phyloP scores from a whole-genome alignment of 257 asterid genomes.

The Nyctanthes arbortristis region DNA sequence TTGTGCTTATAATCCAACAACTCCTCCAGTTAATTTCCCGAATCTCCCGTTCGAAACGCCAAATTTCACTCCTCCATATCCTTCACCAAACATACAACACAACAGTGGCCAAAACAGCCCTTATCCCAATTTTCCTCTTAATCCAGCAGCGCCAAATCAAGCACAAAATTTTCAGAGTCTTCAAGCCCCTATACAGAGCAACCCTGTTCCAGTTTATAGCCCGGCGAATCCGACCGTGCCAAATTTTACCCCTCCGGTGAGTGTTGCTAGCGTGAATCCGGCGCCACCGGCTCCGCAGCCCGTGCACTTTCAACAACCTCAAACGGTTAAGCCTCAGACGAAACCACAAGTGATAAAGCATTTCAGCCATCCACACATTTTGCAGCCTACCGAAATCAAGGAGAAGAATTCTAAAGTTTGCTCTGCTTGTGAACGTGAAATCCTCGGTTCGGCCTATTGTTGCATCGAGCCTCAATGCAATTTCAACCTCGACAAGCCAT shows the following conservation, averaged over 20 bases:
- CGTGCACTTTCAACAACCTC: background rate
- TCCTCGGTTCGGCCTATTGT: conserved; percentile 44
- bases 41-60: conserved; percentile 2
- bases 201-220: conserved; percentile 17
- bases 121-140: background rate
- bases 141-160: background rate
- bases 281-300: conserved; percentile 5
- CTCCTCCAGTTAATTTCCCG: conserved; percentile 25
- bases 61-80: conserved; percentile 14
- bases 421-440: conserved; percentile 57
- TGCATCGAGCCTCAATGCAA: conserved; percentile 54
- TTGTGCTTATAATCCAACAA: conserved; percentile 44
- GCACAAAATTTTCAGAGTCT: background rate
- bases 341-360: conserved; percentile 43
- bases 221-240: conserved; percentile 17
- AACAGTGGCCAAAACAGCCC: background rate
- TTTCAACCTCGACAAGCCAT: conserved; percentile 59
- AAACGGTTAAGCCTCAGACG: conserved; percentile 15
- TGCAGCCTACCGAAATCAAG: conserved; percentile 38
- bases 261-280: conserved; percentile 23
- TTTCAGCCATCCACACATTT: conserved; percentile 64
- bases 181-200: conserved; percentile 8
- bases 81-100: background rate
- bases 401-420: conserved; percentile 37
- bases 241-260: conserved; percentile 25